These are phyloP conservation scores for Fusarium torreyae DNA, from an alignment of 2,329 filamentous ascomycete species.

Conservation along the genomic window DNA sequence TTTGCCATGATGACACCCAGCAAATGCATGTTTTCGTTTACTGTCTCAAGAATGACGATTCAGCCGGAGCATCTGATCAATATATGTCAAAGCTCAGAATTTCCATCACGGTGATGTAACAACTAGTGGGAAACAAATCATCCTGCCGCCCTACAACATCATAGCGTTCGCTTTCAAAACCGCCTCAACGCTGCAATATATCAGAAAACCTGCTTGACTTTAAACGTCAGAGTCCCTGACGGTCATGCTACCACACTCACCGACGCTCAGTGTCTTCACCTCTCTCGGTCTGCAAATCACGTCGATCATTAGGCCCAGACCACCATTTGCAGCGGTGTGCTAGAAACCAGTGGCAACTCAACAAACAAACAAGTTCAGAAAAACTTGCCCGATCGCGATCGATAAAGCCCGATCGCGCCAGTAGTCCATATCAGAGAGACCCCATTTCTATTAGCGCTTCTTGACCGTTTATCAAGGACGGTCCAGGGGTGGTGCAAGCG, in stretches of 20 bases:
- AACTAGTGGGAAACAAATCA: constrained; percentile 12
- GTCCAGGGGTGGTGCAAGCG: constrained; percentile 25
- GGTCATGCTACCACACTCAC: constrained; percentile 17
- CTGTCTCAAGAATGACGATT: background rate
- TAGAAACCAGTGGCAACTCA: constrained; percentile 25
- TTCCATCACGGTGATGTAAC: constrained; percentile 28
- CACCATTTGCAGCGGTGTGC: constrained; percentile 23
- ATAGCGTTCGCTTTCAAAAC: background rate
- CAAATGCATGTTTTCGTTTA: background rate
- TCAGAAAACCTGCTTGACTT: constrained; percentile 23
- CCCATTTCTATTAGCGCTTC: constrained; percentile 19
- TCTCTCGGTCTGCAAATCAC: constrained; percentile 19
- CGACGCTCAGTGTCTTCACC: background rate
- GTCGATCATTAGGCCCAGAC: constrained; percentile 32
- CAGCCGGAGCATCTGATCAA: constrained; percentile 8
- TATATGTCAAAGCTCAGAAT: constrained; percentile 10
- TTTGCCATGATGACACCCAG: background rate
- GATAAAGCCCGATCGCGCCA: constrained; percentile 8
- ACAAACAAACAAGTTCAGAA: background rate
- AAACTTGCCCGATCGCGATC: constrained; percentile 38
- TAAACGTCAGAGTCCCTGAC: constrained; percentile 28
- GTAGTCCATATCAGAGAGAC: constrained; percentile 33
- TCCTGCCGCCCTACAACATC: constrained; percentile 16
- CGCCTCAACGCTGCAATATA: background rate
- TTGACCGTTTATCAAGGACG: constrained; percentile 19